Percentiles rank a stretch among this genome's conserved stretches.
phyloP scores from a whole-genome alignment of 805 yeast genomes.

The Saturnispora galanensis region DNA sequence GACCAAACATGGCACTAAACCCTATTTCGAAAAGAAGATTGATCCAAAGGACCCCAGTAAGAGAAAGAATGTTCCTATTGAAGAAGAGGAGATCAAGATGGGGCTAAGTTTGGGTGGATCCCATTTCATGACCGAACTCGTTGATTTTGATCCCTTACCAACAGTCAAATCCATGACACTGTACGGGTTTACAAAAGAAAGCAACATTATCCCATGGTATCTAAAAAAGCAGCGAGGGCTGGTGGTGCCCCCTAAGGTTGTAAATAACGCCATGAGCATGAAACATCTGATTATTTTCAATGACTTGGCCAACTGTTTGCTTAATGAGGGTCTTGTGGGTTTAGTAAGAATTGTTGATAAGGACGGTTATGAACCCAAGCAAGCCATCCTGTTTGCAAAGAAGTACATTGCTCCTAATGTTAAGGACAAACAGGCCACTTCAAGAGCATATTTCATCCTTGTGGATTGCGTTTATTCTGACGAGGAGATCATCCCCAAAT shows the following conservation, averaged over 20 bases:
- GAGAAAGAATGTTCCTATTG: conserved; percentile 27
- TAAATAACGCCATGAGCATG: background rate
- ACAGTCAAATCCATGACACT: conserved; percentile 51
- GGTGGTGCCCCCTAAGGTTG: conserved; percentile 29
- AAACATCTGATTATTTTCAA: conserved; percentile 34
- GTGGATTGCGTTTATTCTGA: conserved; percentile 62
- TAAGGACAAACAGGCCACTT: conserved; percentile 14
- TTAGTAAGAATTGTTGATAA: conserved; percentile 57
- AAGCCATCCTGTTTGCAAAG: conserved; percentile 16
- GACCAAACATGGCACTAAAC: background rate
- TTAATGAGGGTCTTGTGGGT: conserved; percentile 37
- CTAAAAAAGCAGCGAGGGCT: conserved; percentile 45
- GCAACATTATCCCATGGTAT: conserved; percentile 46
- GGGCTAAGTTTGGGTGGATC: conserved; percentile 64
- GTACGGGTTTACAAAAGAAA: conserved; percentile 44
- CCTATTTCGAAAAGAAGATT: conserved; percentile 9
- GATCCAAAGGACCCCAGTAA: conserved; percentile 20
- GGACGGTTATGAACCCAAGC: conserved; percentile 21
- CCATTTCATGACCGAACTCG: conserved; percentile 42
- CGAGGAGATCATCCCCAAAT: conserved; percentile 41
- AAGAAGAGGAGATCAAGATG: conserved; percentile 14
- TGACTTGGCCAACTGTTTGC: conserved; percentile 44
- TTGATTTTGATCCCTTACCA: conserved; percentile 25
- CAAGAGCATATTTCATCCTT: conserved; percentile 36
- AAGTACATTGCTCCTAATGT: conserved; percentile 16